A percentile compares a stretch with the other conserved stretches of the same genome.
These are phyloP conservation scores for Nemophila menziesii DNA, from an alignment of 257 asterid species.

Conservation along the genomic window DNA sequence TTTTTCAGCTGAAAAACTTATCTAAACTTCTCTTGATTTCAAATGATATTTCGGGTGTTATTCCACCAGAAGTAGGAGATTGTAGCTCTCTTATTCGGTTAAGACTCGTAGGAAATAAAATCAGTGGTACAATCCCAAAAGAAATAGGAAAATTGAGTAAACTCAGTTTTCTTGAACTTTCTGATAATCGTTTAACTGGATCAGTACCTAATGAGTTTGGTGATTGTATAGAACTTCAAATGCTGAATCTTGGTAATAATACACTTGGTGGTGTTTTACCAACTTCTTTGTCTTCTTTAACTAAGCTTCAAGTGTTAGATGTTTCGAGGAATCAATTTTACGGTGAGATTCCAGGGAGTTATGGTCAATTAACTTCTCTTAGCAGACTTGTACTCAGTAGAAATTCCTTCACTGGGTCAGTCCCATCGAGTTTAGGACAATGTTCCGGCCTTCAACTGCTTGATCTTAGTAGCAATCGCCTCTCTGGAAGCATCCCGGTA, in stretches of 20 bases:
- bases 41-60: conserved; percentile 51
- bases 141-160: conserved; percentile 37
- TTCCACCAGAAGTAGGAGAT: conserved; percentile 56
- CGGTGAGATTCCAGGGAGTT: conserved; percentile 44
- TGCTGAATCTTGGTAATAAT: conserved; percentile 56
- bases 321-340: conserved; percentile 43
- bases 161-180: conserved; percentile 68
- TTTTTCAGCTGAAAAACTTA: conserved; percentile 51
- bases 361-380: conserved; percentile 38
- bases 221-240: conserved; percentile 45
- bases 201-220: conserved; percentile 53
- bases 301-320: conserved; percentile 46
- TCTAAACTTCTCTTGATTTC: conserved; percentile 57
- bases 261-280: conserved; percentile 41
- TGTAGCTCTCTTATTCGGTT: conserved; percentile 51
- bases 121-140: conserved; percentile 47
- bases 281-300: conserved; percentile 37
- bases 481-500: conserved; percentile 43
- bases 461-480: conserved; percentile 51
- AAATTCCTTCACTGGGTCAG: conserved; percentile 44
- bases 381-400: conserved; percentile 41
- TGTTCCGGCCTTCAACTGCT: conserved; percentile 57
- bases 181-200: conserved; percentile 42
- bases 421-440: conserved; percentile 46
- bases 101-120: conserved; percentile 45